phyloP scores from a whole-genome alignment of 2,329 filamentous ascomycete genomes.

The Dothideomycetes sp. region DNA sequence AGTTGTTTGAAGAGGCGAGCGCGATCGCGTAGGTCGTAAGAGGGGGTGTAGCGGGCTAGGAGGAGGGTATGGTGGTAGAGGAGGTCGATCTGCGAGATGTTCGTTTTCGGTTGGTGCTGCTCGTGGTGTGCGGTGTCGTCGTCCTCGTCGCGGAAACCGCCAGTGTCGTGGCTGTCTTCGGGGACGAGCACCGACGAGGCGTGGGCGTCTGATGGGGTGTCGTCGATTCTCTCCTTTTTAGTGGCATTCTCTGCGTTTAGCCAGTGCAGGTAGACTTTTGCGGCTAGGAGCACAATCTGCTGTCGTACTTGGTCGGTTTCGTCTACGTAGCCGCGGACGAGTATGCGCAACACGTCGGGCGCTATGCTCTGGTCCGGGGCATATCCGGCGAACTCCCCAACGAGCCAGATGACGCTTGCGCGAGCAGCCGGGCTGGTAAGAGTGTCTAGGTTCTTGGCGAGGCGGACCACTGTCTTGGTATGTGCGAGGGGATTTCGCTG shows the following conservation, averaged over 20 bases:
- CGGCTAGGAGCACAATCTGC: slow-evolving; percentile 83
- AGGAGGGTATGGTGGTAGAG: slow-evolving; percentile 80
- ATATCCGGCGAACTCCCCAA: slow-evolving; percentile 80
- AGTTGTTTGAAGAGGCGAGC: slow-evolving; percentile 80
- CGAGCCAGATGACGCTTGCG: slow-evolving; percentile 93
- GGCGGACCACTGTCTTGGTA: slow-evolving; percentile 69
- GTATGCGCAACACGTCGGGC: slow-evolving; percentile 78
- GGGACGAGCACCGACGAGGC: slow-evolving; percentile 16
- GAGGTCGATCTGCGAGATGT: no score
- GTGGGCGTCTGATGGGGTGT: neutral
- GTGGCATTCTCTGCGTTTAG: slow-evolving; percentile 50
- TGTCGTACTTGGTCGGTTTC: slow-evolving; percentile 81
- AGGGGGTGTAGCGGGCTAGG: slow-evolving; percentile 83
- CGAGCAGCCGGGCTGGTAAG: slow-evolving; percentile 79
- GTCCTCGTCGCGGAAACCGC: slow-evolving; percentile 5
- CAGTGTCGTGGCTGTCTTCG: no score
- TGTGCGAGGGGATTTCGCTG: slow-evolving; percentile 79
- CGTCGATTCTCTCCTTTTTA: slow-evolving; percentile 17
- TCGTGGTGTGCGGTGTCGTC: slow-evolving; percentile 13
- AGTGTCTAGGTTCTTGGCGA: slow-evolving; percentile 85
- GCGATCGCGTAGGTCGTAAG: slow-evolving; percentile 88
- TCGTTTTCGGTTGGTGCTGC: slow-evolving; percentile 41
- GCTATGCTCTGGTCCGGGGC: slow-evolving; percentile 81
- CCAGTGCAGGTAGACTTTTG: slow-evolving; percentile 93
- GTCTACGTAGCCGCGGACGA: slow-evolving; percentile 72